A percentile compares a stretch with the other conserved stretches of the same genome.
Conservation (phyloP, 164 flowering plant genomes). For the grape (Vitis vinifera) region DNA sequence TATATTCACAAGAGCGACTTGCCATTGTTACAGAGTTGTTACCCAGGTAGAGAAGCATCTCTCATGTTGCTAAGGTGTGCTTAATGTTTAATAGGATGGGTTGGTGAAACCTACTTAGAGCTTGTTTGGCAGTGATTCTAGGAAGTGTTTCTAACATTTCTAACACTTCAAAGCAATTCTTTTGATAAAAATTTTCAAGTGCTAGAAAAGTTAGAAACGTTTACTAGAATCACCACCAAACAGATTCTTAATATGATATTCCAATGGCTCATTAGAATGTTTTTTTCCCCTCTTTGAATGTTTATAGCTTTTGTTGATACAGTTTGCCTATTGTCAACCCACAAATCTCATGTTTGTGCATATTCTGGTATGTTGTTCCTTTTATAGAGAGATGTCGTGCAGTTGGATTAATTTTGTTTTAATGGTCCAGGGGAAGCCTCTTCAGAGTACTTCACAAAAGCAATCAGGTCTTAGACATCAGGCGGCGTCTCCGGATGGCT, state of each 20-base stretch:
- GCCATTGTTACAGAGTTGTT: conserved; percentile 80
- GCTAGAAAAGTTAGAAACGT: too few relatives aligned
- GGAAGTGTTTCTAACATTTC: too few relatives aligned
- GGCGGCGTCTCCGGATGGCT: conserved; percentile 79
- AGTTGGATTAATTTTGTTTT: conserved; percentile 9
- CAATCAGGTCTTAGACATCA: conserved; percentile 57
- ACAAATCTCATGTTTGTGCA: not conserved
- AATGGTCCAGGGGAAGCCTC: conserved; percentile 73
- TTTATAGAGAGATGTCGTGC: not conserved
- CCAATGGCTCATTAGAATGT: not conserved
- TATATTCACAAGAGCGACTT: conserved; percentile 55
- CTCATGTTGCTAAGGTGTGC: not conserved
- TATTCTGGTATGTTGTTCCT: not conserved
- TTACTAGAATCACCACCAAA: too few relatives aligned
- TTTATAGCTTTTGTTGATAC: not conserved
- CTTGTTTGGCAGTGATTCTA: too few relatives aligned
- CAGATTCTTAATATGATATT: not conserved
- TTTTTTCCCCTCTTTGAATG: not conserved
- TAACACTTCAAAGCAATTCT: too few relatives aligned
- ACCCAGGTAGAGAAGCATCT: conserved; percentile 54
- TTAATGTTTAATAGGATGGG: not conserved
- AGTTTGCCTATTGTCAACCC: not conserved
- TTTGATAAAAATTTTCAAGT: too few relatives aligned
- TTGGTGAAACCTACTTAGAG: not conserved
- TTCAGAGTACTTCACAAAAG: conserved; percentile 67